phyloP scores from a whole-genome alignment of 495 filamentous ascomycete species.

The Cercophora samala region DNA sequence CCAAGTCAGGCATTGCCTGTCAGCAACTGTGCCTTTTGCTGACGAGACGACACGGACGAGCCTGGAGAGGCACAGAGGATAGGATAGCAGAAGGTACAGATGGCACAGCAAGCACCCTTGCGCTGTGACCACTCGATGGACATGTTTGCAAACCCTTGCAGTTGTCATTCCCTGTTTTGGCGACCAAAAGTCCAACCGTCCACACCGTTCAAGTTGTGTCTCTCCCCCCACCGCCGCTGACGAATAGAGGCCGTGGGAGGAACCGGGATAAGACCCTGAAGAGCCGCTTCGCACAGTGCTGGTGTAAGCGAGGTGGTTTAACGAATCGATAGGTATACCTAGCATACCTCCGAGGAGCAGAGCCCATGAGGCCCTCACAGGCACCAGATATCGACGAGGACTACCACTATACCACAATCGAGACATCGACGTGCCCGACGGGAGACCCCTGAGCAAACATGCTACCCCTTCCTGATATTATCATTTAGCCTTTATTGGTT shows the following conservation, averaged over 20 bases:
- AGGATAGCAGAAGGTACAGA: neutral
- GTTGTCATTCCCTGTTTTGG: constrained; percentile 2
- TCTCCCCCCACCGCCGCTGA: neutral
- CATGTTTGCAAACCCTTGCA: neutral
- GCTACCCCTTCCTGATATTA: too few species aligned
- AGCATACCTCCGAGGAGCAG: too few species aligned
- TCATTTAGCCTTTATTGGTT: neutral
- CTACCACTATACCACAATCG: too few species aligned
- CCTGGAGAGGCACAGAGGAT: neutral
- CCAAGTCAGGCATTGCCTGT: neutral
- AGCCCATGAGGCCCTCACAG: too few species aligned
- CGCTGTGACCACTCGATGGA: neutral
- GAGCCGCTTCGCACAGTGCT: constrained; percentile 1
- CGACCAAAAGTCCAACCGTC: constrained; percentile 2
- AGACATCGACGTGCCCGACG: too few species aligned
- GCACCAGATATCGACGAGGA: too few species aligned
- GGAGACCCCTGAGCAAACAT: too few species aligned
- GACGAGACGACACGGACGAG: neutral
- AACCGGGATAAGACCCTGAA: constrained; percentile 5
- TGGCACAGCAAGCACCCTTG: neutral
- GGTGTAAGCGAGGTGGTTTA: neutral
- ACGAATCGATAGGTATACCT: too few species aligned
- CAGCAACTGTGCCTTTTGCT: neutral
- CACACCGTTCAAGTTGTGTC: neutral
- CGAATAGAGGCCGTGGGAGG: neutral